Percentiles rank a stretch among this genome's conserved stretches.
phyloP scores from a whole-genome alignment of 164 flowering plant genomes.

The Chimonanthus praecox region DNA sequence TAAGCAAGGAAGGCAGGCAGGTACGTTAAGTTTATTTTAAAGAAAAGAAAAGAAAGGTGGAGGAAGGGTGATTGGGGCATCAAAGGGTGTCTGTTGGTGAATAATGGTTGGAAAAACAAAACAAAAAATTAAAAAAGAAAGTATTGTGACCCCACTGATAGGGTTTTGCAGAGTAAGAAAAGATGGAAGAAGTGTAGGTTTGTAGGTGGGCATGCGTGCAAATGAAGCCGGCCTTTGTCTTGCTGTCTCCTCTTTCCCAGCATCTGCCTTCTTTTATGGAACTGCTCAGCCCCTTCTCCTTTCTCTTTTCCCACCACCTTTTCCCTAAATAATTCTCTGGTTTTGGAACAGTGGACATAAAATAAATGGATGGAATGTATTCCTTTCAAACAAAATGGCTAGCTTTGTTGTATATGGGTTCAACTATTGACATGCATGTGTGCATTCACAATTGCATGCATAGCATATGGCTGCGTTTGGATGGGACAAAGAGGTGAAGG shows the following conservation, averaged over 20 bases:
- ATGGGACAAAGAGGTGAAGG: too few relatives aligned
- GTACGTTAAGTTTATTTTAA: not conserved
- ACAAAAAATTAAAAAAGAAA: not conserved
- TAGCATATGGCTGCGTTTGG: too few relatives aligned
- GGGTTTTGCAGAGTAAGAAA: not conserved
- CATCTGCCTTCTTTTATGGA: constrained; percentile 36
- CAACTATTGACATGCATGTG: not conserved
- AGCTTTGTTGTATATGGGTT: not conserved
- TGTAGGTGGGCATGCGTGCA: constrained; percentile 35
- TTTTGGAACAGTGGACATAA: not conserved
- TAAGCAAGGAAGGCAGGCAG: too few relatives aligned
- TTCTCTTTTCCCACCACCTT: constrained; percentile 4
- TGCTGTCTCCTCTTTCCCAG: constrained; percentile 34
- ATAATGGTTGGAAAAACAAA: constrained; percentile 31
- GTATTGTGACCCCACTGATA: constrained; percentile 2
- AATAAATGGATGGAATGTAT: constrained; percentile 4
- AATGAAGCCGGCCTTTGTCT: constrained; percentile 29
- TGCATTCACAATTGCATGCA: not conserved
- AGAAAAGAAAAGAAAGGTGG: constrained; percentile 7
- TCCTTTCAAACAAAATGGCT: constrained; percentile 1
- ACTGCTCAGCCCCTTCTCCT: constrained; percentile 8
- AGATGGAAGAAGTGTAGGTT: constrained; percentile 12
- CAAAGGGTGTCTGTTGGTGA: constrained; percentile 21
- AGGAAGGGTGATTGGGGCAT: constrained; percentile 10
- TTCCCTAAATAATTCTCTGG: constrained; percentile 10